Percentiles rank a stretch among this genome's conserved stretches.
phyloP scores from a whole-genome alignment of 2,329 filamentous ascomycete genomes.

The Fonsecaea multimorphosa region DNA sequence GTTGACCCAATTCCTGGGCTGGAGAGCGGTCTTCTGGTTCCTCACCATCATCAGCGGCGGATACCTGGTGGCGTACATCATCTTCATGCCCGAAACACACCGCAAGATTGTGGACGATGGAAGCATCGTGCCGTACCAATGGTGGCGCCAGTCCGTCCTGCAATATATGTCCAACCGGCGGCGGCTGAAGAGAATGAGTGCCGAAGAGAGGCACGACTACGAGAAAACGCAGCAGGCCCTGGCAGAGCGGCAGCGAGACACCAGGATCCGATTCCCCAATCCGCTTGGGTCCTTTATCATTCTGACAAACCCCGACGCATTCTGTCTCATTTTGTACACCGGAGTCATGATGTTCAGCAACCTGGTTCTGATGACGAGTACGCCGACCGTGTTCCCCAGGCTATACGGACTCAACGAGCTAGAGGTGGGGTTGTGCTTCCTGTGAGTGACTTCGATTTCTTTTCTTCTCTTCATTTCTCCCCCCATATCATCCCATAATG shows the following conservation, averaged over 20 bases:
- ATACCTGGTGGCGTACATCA: conserved; percentile 37
- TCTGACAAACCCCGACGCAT: conserved; percentile 19
- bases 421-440: conserved; percentile 22
- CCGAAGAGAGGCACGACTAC: conserved; percentile 12
- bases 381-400: conserved; percentile 20
- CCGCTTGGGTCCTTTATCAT: conserved; percentile 23
- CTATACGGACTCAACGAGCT: conserved; percentile 20
- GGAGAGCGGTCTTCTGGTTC: conserved; percentile 62
- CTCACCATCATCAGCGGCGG: conserved; percentile 54
- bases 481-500: not conserved
- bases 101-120: conserved; percentile 49
- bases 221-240: not conserved
- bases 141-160: conserved; percentile 23
- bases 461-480: not conserved
- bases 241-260: conserved; percentile 1
- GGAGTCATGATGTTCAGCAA: conserved; percentile 22
- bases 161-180: conserved; percentile 22
- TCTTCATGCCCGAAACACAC: conserved; percentile 48
- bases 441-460: conserved; percentile 14
- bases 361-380: conserved; percentile 17
- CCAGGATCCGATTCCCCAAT: conserved; percentile 23
- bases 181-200: conserved; percentile 20
- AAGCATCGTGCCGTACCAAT: conserved; percentile 43
- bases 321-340: conserved; percentile 18
- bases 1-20: conserved; percentile 56